These are phyloP conservation scores for Evernia prunastri DNA, from an alignment of 495 filamentous ascomycete genomes.

Conservation along the genomic window DNA sequence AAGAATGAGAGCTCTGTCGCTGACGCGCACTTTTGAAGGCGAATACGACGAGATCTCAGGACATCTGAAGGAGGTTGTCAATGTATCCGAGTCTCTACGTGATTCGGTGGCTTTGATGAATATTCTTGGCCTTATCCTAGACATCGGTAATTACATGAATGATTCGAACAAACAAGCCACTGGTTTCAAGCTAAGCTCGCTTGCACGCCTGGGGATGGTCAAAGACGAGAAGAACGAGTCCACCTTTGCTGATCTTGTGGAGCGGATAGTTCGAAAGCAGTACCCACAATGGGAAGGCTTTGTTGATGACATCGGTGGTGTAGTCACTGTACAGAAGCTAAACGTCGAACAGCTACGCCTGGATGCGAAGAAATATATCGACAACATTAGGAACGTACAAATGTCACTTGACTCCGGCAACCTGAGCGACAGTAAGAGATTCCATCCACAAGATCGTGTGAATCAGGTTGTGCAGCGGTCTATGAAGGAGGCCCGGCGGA, in stretches of 20 bases:
- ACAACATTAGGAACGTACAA: slow-evolving; percentile 91
- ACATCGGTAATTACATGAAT: slow-evolving; percentile 99
- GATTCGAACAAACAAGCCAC: slow-evolving; percentile 96
- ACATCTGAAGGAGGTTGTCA: slow-evolving; percentile 74
- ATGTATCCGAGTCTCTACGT: slow-evolving; percentile 79
- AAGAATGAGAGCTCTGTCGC: slow-evolving; percentile 79
- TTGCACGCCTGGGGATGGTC: slow-evolving; percentile 92
- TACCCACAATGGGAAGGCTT: slow-evolving; percentile 95
- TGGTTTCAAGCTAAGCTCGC: slow-evolving; percentile 94
- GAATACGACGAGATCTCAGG: slow-evolving; percentile 88
- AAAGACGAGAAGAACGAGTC: slow-evolving; percentile 99
- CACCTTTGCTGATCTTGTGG: slow-evolving; percentile 93
- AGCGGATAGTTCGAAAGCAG: slow-evolving; percentile 91
- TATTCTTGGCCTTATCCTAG: slow-evolving; percentile 88
- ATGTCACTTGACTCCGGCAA: slow-evolving; percentile 87
- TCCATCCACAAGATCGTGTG: slow-evolving; percentile 94
- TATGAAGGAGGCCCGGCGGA: slow-evolving; percentile 94
- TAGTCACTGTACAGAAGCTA: slow-evolving; percentile 79
- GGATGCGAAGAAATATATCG: slow-evolving; percentile 91
- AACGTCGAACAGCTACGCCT: slow-evolving; percentile 85
- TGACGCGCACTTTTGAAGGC: slow-evolving; percentile 77
- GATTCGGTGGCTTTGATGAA: slow-evolving; percentile 92
- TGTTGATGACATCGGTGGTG: slow-evolving; percentile 74
- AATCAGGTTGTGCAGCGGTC: slow-evolving; percentile 82
- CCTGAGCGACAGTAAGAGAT: slow-evolving; percentile 91